Base-by-base conservation (phyloP, 129 eudicot genomes). In the Artemisia annua region DNA sequence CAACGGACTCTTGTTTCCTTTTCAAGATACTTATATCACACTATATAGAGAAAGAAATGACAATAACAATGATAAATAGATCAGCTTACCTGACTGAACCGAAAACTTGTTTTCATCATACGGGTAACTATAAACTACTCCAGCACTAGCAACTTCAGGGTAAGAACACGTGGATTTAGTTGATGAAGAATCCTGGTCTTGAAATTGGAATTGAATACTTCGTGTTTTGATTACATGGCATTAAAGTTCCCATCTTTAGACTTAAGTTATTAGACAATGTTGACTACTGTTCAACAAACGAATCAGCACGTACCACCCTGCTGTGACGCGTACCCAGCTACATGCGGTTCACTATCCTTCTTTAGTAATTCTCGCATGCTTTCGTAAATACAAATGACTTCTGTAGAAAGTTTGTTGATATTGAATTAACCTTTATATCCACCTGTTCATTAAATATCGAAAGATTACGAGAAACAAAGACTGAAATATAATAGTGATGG, bases 81-180 rank as follows among this genome's bases (percentile, higher is more conserved):
- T 67, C 7, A 49, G 35, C 7, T 48, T 71, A 84, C 92, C 88
- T 1, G 87, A 66, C 60, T 73, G 80, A 66, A 61, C 13, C 10
- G 82, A 44, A 32, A 67, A 18, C 70, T 59, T 72, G 67, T 69
- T 78, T 73, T 66, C 78, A 32, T 74, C 80, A 76, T 61, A 63
- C 54, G 24, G 73, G 70, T 79, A 78, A 70, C 70, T 79, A 72
- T 82, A n/a, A n/a, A n/a, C n/a, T n/a, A n/a, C 89, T 52, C 78
- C 84, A 39, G 59, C 83, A 66, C 86, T 82, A 51, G 81, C 85
- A 11, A 73, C 91, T 75, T 82, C 87, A 35, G 84, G 65, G 59
- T 73, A 86, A 9, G 96, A 89, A 20, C 85, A 84, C 20, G 89
- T 84, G 11, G 96, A 89, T 69, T 84, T 88, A 66, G 89, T 82